phyloP scores from a whole-genome alignment of 768 basidiomycete species.

The Exsudoporus frostii region DNA sequence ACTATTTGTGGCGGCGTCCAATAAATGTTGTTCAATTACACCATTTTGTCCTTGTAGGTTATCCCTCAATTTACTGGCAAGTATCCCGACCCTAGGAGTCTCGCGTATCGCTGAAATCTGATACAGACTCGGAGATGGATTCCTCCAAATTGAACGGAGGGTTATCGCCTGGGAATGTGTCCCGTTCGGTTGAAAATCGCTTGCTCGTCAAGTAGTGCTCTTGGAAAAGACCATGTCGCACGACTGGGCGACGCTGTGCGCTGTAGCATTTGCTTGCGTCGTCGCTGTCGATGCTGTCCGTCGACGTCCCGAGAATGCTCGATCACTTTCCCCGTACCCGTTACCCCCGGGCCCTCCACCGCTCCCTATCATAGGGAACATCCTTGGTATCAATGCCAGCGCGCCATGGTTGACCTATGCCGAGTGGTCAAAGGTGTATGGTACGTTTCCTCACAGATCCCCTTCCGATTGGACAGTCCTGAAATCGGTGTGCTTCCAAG shows the following conservation, averaged over 20 bases:
- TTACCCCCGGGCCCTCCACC: constrained; percentile 13
- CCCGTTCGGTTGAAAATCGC: neutral
- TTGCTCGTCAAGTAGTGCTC: neutral
- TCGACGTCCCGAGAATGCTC: neutral
- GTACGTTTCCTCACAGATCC: neutral
- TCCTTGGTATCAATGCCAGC: constrained; percentile 1
- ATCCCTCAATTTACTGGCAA: neutral
- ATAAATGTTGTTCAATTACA: neutral
- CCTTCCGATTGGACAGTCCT: neutral
- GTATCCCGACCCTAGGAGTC: neutral
- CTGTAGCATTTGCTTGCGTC: neutral
- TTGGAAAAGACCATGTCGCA: neutral
- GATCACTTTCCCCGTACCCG: neutral
- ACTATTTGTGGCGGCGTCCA: no score
- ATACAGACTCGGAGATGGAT: neutral
- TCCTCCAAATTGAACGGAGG: neutral
- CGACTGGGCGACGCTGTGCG: neutral
- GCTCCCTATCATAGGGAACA: constrained; percentile 17
- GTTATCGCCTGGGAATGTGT: neutral
- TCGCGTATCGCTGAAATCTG: no score
- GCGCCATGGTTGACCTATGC: constrained; percentile 15
- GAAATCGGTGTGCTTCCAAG: neutral
- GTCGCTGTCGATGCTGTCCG: neutral
- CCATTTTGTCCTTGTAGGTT: no score
- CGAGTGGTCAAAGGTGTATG: constrained; percentile 10